These are phyloP conservation scores for Penicillium capsulatum DNA, from an alignment of 2,329 filamentous ascomycete species.

Conservation along the genomic window DNA sequence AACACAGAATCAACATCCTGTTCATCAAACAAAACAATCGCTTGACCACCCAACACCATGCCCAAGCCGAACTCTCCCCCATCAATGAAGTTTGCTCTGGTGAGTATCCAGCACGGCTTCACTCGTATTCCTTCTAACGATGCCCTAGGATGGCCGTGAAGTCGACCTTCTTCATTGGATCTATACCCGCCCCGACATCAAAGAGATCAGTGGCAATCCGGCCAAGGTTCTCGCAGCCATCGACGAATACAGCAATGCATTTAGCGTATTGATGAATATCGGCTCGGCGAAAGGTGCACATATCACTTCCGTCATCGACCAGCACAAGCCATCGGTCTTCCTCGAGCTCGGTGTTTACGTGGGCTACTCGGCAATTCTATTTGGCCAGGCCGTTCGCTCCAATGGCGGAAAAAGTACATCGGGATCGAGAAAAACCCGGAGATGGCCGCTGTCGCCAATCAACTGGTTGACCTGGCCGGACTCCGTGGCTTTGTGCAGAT, in stretches of 20 bases:
- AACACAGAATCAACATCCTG: too few species aligned
- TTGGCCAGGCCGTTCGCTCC: slow-evolving; percentile 58
- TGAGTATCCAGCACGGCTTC: too few species aligned
- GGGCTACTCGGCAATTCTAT: slow-evolving; percentile 74
- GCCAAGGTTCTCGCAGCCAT: slow-evolving; percentile 61
- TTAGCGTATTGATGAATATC: slow-evolving; percentile 74
- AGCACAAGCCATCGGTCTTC: slow-evolving; percentile 62
- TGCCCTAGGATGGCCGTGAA: slow-evolving; percentile 60
- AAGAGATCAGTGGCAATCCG: slow-evolving; percentile 59
- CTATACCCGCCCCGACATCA: slow-evolving; percentile 55
- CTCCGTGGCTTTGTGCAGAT: slow-evolving; percentile 63
- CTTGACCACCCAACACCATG: slow-evolving; percentile 5
- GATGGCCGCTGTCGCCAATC: slow-evolving; percentile 63
- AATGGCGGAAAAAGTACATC: slow-evolving; percentile 61
- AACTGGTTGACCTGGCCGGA: slow-evolving; percentile 65
- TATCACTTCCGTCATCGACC: slow-evolving; percentile 60
- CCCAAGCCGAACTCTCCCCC: slow-evolving; percentile 9
- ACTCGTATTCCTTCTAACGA: slow-evolving; percentile 1
- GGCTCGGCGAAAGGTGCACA: slow-evolving; percentile 68
- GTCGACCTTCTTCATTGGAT: slow-evolving; percentile 66
- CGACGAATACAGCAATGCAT: slow-evolving; percentile 61
- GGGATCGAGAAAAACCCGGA: slow-evolving; percentile 67
- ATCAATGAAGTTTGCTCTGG: slow-evolving; percentile 1
- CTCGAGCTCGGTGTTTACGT: slow-evolving; percentile 74
- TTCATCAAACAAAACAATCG: too few species aligned